A percentile compares a stretch with the other conserved stretches of the same genome.
These are phyloP conservation scores for Thalassiosira sp. DNA, from an alignment of 352 stramenopile genomes.

Conservation along the genomic window DNA sequence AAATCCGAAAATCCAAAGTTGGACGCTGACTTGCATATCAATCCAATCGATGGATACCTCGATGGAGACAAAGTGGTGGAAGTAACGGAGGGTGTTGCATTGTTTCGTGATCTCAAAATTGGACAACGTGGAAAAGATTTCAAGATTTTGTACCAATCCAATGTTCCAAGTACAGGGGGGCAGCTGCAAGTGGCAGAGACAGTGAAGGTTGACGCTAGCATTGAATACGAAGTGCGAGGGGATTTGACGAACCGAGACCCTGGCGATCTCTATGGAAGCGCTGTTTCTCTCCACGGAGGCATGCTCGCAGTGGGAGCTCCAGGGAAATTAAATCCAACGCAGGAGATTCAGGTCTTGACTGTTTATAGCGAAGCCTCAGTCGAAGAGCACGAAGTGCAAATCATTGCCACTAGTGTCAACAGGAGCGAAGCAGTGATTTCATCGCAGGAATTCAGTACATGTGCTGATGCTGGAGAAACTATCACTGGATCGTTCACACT, in stretches of 20 bases:
- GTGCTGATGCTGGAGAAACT: conserved; percentile 43
- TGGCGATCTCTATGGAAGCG: conserved; percentile 61
- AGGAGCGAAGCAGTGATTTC: conserved; percentile 39
- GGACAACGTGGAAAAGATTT: conserved; percentile 58
- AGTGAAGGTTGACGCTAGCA: conserved; percentile 54
- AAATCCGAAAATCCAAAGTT: conserved; percentile 40
- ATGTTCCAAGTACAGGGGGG: conserved; percentile 18
- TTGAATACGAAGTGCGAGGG: conserved; percentile 67
- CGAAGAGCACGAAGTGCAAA: conserved; percentile 62
- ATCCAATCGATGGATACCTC: conserved; percentile 58
- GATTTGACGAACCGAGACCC: conserved; percentile 48
- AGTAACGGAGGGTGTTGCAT: conserved; percentile 50
- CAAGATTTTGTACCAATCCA: conserved; percentile 59
- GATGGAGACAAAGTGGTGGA: conserved; percentile 39
- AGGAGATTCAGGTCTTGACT: conserved; percentile 68
- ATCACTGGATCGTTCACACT: conserved; percentile 60
- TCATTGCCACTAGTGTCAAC: conserved; percentile 60
- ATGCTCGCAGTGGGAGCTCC: conserved; percentile 63
- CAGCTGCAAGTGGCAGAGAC: conserved; percentile 42
- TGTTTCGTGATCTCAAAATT: conserved; percentile 65
- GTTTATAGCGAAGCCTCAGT: conserved; percentile 52
- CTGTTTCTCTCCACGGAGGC: conserved; percentile 42
- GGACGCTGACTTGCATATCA: conserved; percentile 65
- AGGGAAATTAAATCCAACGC: conserved; percentile 49
- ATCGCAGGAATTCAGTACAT: conserved; percentile 60